Percentiles rank a stretch among this genome's conserved stretches.
Conservation (phyloP, 306 rosid species). For the Quercus glauca region DNA sequence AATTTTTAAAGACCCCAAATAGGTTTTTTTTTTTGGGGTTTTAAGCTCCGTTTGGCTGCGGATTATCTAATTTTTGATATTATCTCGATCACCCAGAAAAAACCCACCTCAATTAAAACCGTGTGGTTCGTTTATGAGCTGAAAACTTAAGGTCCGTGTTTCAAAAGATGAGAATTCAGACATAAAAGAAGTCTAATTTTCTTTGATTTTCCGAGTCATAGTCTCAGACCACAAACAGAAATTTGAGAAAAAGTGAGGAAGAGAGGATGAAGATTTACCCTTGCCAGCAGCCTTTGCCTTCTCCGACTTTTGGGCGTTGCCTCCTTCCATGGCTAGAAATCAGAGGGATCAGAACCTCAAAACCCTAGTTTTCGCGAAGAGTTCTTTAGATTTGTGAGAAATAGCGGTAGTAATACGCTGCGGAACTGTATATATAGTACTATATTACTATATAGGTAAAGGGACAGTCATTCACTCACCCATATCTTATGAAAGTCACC, state of each 20-base stretch:
- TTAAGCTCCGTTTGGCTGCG: no score
- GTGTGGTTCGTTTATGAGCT: neutral
- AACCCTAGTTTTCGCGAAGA: constrained; percentile 45
- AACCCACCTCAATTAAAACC: neutral
- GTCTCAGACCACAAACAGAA: neutral
- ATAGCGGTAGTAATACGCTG: neutral
- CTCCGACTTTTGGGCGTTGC: constrained; percentile 85
- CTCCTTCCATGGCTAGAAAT: constrained; percentile 68
- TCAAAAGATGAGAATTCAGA: neutral
- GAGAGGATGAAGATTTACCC: constrained; percentile 32
- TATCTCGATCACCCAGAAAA: neutral
- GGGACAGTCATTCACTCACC: neutral
- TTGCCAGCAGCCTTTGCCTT: constrained; percentile 48
- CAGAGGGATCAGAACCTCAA: constrained; percentile 31
- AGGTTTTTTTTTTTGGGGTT: neutral
- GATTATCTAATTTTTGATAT: neutral
- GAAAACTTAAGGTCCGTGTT: neutral
- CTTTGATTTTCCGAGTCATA: neutral
- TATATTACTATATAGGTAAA: no score
- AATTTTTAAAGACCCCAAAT: neutral
- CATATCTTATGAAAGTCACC: neutral
- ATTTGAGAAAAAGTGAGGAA: neutral
- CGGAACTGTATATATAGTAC: neutral
- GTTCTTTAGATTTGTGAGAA: neutral
- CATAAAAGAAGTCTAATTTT: neutral